Evolutionary conservation across 345 rosid genomes (phyloP), one percentile per base, ranked within the genome.

Genomic region (Conringia planisiliqua): DNA sequence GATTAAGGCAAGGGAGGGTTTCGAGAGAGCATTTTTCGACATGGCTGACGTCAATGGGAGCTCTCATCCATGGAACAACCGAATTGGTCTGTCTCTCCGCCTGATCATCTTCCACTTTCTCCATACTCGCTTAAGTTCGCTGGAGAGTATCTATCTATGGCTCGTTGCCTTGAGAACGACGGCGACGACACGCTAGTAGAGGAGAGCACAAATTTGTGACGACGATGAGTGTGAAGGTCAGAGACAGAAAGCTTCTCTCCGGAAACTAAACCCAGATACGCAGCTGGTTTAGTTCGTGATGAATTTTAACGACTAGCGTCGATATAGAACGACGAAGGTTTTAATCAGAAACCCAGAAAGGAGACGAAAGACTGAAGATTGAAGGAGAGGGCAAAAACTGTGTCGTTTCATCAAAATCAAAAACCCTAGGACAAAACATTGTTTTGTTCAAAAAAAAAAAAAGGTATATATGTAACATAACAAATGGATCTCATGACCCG

Each of bases 1-100:
- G 86, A 63, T 92, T 85, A 66, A 95, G 87, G 73, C 85, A 88
- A 81, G 97, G 98, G 58, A 92, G 72, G 35, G 80, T 79, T 52
- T 85, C 76, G 59, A 95, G 86, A 61, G 85, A 64, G 68, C 89
- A 90, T 24, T 75, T 84, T 77, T 86, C 81, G 16, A 81, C 40
- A 16, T 68, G 59, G 65, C 75, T 80, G 57, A 95, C 84, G 74
- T 90, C 94, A 64, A 95, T 67, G 0, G 98, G 97, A 65, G 80
- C 81, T 80, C 96, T 82, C 98, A 95, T 92, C 99, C 99, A 95
- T 82, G 93, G 90, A 81, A 95, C 85, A 54, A 90, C 80, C 5
- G 93, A 85, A 10, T 75, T 56, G 16, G 66, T 84, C 38, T 50
- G 84, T 52, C 17, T 80, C 83, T 76, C 76, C 59, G 61, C 9